Evolutionary conservation across 805 yeast genomes (phyloP).

Genomic region (Cyberlindnera petersonii): DNA sequence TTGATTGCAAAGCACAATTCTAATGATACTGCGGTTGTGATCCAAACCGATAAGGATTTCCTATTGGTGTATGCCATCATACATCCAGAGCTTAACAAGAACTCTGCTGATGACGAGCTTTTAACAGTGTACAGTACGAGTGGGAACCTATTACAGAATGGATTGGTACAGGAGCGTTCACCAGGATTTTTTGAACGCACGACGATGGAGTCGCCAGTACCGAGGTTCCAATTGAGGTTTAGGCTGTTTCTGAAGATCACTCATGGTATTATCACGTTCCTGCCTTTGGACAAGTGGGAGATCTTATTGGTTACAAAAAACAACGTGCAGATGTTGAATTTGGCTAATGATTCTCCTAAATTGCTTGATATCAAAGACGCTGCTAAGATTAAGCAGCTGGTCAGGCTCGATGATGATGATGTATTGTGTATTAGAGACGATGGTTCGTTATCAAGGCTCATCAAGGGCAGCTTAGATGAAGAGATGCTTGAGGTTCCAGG

Average conservation of each 20-base stretch:
- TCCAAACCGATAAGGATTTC: constrained; percentile 34
- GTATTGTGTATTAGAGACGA: constrained; percentile 6
- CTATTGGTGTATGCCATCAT: constrained; percentile 35
- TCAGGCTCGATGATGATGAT: background rate
- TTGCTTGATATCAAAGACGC: constrained; percentile 9
- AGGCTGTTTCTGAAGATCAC: constrained; percentile 27
- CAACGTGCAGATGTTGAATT: constrained; percentile 19
- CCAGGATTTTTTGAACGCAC: constrained; percentile 17
- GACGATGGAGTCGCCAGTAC: constrained; percentile 23
- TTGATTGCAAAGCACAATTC: constrained; percentile 25
- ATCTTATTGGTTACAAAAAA: constrained; percentile 17
- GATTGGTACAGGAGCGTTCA: constrained; percentile 18
- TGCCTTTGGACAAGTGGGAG: constrained; percentile 17
- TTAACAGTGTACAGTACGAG: constrained; percentile 18
- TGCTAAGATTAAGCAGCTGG: constrained; percentile 1
- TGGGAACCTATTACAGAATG: constrained; percentile 25
- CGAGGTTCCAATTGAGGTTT: constrained; percentile 24
- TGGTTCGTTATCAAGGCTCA: constrained; percentile 6
- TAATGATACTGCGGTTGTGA: constrained; percentile 27
- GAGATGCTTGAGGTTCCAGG: constrained; percentile 2
- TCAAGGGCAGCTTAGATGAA: background rate
- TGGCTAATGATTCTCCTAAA: constrained; percentile 14
- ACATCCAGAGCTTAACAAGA: constrained; percentile 5
- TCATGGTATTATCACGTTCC: constrained; percentile 22
- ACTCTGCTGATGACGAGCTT: constrained; percentile 21